A percentile compares a stretch with the other conserved stretches of the same genome.
Conservation (phyloP, 2,329 filamentous ascomycete species). For the Fusarium oligoseptatum region DNA sequence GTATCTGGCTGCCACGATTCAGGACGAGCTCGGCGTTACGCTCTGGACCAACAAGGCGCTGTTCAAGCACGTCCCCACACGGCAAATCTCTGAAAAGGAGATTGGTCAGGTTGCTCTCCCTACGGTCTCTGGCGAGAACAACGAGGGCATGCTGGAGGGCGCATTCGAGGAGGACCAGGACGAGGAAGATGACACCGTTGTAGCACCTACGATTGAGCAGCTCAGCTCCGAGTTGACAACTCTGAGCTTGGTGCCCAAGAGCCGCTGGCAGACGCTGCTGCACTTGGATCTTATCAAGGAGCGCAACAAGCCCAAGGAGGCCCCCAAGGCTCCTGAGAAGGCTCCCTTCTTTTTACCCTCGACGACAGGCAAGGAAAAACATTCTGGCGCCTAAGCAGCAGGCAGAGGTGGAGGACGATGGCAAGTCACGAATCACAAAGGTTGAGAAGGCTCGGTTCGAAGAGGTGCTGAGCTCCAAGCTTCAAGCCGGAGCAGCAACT, state of each 20-base stretch:
- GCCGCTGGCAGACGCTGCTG: conserved; percentile 92
- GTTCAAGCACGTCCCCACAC: conserved; percentile 89
- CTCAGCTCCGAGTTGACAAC: conserved; percentile 87
- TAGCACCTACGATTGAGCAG: conserved; percentile 76
- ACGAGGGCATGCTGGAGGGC: conserved; percentile 79
- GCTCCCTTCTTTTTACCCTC: conserved; percentile 95
- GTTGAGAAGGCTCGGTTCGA: conserved; percentile 71
- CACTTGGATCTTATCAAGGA: conserved; percentile 93
- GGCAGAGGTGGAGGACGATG: conserved; percentile 57
- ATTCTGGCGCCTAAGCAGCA: conserved; percentile 55
- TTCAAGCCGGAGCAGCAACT: conserved; percentile 65
- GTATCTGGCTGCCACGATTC: conserved; percentile 90
- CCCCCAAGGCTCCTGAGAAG: conserved; percentile 91
- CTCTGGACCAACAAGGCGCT: conserved; percentile 96
- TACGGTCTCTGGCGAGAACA: conserved; percentile 86
- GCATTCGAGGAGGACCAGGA: conserved; percentile 73
- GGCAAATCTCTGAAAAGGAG: conserved; percentile 84
- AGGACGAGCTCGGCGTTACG: conserved; percentile 87
- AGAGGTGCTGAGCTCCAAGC: conserved; percentile 69
- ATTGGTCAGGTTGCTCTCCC: conserved; percentile 76
- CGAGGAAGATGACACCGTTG: conserved; percentile 66
- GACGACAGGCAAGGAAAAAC: conserved; percentile 61
- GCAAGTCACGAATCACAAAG: conserved; percentile 76
- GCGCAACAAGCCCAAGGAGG: conserved; percentile 93
- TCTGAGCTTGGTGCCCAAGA: conserved; percentile 88